phyloP scores from a whole-genome alignment of 352 stramenopile genomes.

The Pythium vanterpoolii region DNA sequence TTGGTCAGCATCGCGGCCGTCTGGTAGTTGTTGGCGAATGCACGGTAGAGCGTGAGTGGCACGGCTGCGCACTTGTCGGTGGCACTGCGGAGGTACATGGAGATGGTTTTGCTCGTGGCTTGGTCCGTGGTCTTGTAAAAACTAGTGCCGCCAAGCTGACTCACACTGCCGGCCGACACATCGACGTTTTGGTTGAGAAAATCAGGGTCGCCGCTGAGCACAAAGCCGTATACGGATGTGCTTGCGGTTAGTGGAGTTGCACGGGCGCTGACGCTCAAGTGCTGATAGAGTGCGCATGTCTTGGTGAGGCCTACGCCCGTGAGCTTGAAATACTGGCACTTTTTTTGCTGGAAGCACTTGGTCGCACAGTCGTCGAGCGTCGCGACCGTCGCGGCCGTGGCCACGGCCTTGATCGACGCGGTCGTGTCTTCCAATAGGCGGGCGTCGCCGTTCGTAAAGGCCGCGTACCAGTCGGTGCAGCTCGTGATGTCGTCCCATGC shows the following conservation, averaged over 20 bases:
- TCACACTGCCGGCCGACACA: conserved; percentile 7
- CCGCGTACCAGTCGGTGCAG: conserved; percentile 30
- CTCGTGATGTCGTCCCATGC: conserved; percentile 26
- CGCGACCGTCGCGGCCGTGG: conserved; percentile 6
- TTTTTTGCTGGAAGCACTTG: conserved; percentile 29
- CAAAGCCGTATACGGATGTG: conserved; percentile 30
- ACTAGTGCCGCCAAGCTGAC: conserved; percentile 21
- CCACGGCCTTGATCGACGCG: conserved; percentile 19
- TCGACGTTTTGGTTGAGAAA: conserved; percentile 33
- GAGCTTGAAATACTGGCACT: conserved; percentile 36
- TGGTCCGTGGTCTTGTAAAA: conserved; percentile 30
- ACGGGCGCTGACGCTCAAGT: conserved; percentile 19
- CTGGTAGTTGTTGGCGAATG: conserved; percentile 31
- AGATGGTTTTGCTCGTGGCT: conserved; percentile 24
- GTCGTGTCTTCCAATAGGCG: conserved; percentile 20
- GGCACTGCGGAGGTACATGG: conserved; percentile 24
- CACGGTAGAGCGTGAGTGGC: conserved; percentile 31
- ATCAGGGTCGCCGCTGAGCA: conserved; percentile 25
- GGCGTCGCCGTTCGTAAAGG: conserved; percentile 27
- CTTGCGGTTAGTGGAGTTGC: conserved; percentile 2
- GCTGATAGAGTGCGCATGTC: conserved; percentile 31
- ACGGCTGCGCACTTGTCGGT: conserved; percentile 20
- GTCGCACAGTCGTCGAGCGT: conserved; percentile 27
- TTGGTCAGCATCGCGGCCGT: conserved; percentile 29
- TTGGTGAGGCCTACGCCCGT: conserved; percentile 5